phyloP scores from a whole-genome alignment of 345 rosid genomes.

The Moricandia moricandioides region DNA sequence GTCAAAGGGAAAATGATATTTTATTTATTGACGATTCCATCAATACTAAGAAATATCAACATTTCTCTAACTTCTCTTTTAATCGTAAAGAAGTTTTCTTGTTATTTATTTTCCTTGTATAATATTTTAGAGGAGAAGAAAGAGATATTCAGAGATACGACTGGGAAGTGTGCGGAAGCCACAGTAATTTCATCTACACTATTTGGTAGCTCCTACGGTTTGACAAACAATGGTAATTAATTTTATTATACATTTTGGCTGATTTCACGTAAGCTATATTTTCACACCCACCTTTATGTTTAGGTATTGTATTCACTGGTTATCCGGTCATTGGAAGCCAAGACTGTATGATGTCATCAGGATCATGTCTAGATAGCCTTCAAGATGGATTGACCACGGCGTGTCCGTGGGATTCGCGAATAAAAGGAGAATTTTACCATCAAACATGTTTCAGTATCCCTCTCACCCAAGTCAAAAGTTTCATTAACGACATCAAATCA shows the following conservation, averaged over 20 bases:
- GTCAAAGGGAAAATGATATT: background rate
- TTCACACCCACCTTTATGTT: background rate
- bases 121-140: constrained; percentile 10
- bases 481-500: constrained; percentile 60
- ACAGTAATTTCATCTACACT: constrained; percentile 2
- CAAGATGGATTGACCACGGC: constrained; percentile 49
- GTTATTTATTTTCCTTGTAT: background rate
- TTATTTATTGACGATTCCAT: background rate
- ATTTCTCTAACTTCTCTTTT: background rate
- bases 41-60: background rate
- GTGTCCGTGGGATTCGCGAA: constrained; percentile 68
- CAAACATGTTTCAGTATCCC: constrained; percentile 55
- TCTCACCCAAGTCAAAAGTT: constrained; percentile 44
- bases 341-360: constrained; percentile 63
- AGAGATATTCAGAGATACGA: constrained; percentile 3
- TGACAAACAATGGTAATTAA: constrained; percentile 54
- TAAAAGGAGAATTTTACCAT: constrained; percentile 59
- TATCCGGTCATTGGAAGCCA: constrained; percentile 74
- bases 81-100: background rate
- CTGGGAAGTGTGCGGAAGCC: constrained; percentile 17
- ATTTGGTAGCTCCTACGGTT: constrained; percentile 39
- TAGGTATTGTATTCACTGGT: constrained; percentile 55
- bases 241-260: background rate
- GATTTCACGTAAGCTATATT: background rate
- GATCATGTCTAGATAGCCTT: constrained; percentile 63